Evolutionary conservation across 2,329 filamentous ascomycete species (phyloP), one percentile per base, ranked within the genome.

Genomic region (Penicillium sp.): DNA sequence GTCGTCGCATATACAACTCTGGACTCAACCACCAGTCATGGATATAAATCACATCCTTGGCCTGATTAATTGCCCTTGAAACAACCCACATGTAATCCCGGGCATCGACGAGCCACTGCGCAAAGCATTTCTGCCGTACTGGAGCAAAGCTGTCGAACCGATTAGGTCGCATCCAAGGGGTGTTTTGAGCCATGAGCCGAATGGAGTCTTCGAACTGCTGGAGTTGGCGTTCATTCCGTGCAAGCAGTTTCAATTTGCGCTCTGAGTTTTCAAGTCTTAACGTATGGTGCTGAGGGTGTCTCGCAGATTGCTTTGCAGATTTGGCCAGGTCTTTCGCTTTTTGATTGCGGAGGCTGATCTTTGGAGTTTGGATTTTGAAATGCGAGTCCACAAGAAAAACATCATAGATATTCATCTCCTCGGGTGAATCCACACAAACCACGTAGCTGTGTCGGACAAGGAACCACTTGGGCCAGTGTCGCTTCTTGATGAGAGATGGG

Each of bases 61-160:
- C 95, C 87, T 97, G 96, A 72, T 92, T 95, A 68, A 99, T 96
- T 13, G 95, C 95, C 62, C 93, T 86, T 11, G 93, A 98, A 8
- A 98, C 92, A 72, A 97, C 96, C 95, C 95, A 99, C 93, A 98
- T 98, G 80, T 98, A 96, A 73, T 99, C 95, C 65, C 95, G 87
- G 16, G 91, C 95, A 75, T 99, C 95, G 0, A 99, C 93, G 9
- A 99, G 84, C 93, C 93, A 98, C 70, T 97, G 92, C 2, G 93
- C 92, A 77, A 93, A 95, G 27, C 95, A 92, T 44, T 89, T 89
- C 47, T 86, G 87, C 58, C 95, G 86, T 1, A 98, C 89, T 0
- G 95, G 95, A 0, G 95, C 93, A 76, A 96, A 99, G 73, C 93
- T 97, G 67, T 89, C 89, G 71, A 97, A 98, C 19, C 95, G 86